Evolutionary conservation across 2,329 filamentous ascomycete species (phyloP).

Genomic region (Blastomyces parvus): DNA sequence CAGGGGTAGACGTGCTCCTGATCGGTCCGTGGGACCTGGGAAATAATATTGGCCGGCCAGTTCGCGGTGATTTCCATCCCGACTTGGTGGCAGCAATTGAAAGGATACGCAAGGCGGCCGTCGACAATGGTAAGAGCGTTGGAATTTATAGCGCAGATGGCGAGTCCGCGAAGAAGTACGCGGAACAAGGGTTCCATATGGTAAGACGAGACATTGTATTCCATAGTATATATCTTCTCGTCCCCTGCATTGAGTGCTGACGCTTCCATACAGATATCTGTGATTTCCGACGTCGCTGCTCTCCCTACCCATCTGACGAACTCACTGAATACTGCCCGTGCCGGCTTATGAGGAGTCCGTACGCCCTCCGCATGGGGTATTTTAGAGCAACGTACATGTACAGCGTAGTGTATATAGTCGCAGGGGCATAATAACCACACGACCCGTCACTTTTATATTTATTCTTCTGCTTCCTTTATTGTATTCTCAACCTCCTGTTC

Average conservation of each 20-base stretch:
- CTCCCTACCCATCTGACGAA: constrained; percentile 35
- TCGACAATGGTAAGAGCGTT: constrained; percentile 44
- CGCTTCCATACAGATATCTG: constrained; percentile 26
- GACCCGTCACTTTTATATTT: constrained; percentile 5
- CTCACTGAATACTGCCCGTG: constrained; percentile 27
- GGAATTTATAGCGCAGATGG: constrained; percentile 48
- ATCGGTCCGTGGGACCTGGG: constrained; percentile 49
- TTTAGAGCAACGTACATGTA: background rate
- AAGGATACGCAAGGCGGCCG: constrained; percentile 43
- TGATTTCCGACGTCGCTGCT: constrained; percentile 39
- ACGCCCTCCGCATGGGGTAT: background rate
- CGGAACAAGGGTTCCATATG: constrained; percentile 48
- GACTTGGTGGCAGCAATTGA: constrained; percentile 45
- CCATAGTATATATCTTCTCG: background rate
- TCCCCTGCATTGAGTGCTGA: background rate
- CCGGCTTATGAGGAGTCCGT: constrained; percentile 10
- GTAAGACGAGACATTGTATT: constrained; percentile 24
- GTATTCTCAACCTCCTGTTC: constrained; percentile 46
- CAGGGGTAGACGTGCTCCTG: constrained; percentile 45
- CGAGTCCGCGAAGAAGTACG: constrained; percentile 43
- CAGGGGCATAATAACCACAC: constrained; percentile 5
- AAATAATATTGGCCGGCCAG: constrained; percentile 48
- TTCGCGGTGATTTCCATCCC: constrained; percentile 39
- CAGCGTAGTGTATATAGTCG: background rate
- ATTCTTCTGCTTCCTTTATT: constrained; percentile 42